Conservation (phyloP, 164 flowering plant genomes). For the Liriodendron chinense region DNA sequence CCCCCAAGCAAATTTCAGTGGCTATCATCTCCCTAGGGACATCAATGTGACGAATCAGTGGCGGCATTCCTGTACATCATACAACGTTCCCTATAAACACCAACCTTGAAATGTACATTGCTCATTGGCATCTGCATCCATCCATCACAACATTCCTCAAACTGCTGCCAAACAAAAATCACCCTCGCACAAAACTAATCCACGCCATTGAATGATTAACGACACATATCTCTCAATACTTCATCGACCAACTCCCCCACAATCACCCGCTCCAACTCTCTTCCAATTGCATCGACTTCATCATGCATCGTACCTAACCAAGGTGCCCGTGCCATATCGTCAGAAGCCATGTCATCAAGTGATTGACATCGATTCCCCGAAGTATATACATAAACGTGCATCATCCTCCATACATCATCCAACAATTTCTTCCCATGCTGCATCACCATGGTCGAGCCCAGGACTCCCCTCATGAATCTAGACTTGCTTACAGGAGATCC, state of each 20-base stretch:
- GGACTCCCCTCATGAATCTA: constrained; percentile 33
- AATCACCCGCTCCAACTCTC: constrained; percentile 56
- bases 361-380: constrained; percentile 35
- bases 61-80: no score
- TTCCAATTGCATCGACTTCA: constrained; percentile 43
- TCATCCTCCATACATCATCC: constrained; percentile 49
- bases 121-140: not conserved
- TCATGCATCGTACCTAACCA: constrained; percentile 49
- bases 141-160: not conserved
- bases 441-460: constrained; percentile 21
- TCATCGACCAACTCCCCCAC: constrained; percentile 62
- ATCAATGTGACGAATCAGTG: no score
- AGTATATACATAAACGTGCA: constrained; percentile 39
- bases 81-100: not conserved
- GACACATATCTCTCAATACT: constrained; percentile 43
- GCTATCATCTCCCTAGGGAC: no score
- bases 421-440: constrained; percentile 53
- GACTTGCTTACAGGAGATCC: constrained; percentile 42
- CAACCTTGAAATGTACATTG: not conserved
- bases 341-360: constrained; percentile 47
- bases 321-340: constrained; percentile 38
- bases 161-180: not conserved
- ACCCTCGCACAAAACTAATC: not conserved
- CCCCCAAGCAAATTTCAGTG: no score
- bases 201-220: not conserved